Conservation (phyloP, 2,329 filamentous ascomycete species). For the Elsinoe perseae region DNA sequence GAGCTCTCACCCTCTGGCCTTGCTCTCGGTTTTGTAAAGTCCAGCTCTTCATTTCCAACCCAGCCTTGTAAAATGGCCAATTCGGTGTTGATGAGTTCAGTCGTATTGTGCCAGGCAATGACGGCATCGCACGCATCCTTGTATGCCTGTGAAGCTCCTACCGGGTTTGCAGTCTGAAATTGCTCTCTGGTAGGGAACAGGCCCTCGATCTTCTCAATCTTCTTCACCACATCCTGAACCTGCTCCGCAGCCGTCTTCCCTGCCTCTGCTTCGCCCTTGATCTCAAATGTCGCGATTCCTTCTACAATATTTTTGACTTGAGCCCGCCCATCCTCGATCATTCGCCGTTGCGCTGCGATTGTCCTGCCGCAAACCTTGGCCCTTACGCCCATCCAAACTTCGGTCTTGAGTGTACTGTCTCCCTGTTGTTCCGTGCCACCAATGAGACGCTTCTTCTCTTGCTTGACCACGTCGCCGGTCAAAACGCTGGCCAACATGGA, state of each 20-base stretch:
- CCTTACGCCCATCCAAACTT: constrained; percentile 81
- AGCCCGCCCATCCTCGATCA: constrained; percentile 76
- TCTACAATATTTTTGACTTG: constrained; percentile 70
- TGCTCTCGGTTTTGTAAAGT: constrained; percentile 71
- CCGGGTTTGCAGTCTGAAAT: constrained; percentile 65
- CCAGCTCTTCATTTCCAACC: constrained; percentile 93
- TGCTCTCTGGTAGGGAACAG: constrained; percentile 75
- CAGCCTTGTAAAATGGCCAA: constrained; percentile 85
- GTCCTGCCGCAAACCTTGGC: constrained; percentile 78
- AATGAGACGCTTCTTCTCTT: constrained; percentile 93
- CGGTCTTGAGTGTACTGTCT: constrained; percentile 58
- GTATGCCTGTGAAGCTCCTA: constrained; percentile 69
- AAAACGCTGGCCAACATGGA: constrained; percentile 94
- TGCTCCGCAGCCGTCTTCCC: constrained; percentile 83
- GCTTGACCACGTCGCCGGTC: constrained; percentile 91
- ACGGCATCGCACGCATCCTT: constrained; percentile 79
- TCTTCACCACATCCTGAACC: constrained; percentile 78
- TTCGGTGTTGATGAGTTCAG: constrained; percentile 90
- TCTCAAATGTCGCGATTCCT: constrained; percentile 84
- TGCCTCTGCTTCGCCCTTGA: constrained; percentile 86
- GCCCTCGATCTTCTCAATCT: constrained; percentile 81
- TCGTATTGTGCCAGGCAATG: constrained; percentile 94
- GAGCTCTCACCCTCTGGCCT: constrained; percentile 53
- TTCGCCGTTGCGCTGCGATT: constrained; percentile 72
- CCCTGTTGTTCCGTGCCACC: constrained; percentile 69